Base-by-base conservation (phyloP, 2,329 filamentous ascomycete species). In the Hypoxylon sp. region DNA sequence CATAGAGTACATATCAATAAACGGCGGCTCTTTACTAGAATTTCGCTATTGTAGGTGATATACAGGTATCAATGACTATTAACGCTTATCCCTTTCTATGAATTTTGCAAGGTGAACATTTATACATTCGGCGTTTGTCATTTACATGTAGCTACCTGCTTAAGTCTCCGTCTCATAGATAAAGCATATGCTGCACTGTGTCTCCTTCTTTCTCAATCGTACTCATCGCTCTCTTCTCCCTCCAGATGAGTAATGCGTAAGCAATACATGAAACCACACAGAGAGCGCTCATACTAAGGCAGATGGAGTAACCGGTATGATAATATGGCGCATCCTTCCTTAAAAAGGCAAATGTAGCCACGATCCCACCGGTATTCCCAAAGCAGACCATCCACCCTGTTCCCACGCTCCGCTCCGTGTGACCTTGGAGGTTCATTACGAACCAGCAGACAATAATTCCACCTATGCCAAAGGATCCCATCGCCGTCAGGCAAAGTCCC, bases 391-490 rank as follows among this genome's bases (percentile, higher is more conserved):
- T 70, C 67, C 74, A 79, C 0, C 69, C 78, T 5, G 73, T 73
- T 3, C 76, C 78, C 17, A 80, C 73, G 42, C 73, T 75, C 5
- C 78, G 74, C 63, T 78, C 55, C 13, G 54, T 63, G 59, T 80
- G 77, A 4, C 78, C 78, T 3, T 76, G 76, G 42, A 83, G 75
- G 62, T 83, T 83, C 72, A 83, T 83, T 5, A 81, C 70, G 1
- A 80, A 75, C 82, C 82, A 83, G 64, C 78, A 80, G 13, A 79
- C 57, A 17, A 78, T 71, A 17, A 73, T 64, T 1, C 73, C 66
- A 3, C 71, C 75, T 6, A 71, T 67, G 19, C 71, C 67, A 39
- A 76, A 77, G 0, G 74, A 55, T 5, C 80, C 82, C 78, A 83
- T 82, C 1, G 80, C 72, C 10, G 81, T 75, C 8, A 84, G 73